phyloP scores from a whole-genome alignment of 75 land plant genomes.

The Pseudotsuga menziesii region DNA sequence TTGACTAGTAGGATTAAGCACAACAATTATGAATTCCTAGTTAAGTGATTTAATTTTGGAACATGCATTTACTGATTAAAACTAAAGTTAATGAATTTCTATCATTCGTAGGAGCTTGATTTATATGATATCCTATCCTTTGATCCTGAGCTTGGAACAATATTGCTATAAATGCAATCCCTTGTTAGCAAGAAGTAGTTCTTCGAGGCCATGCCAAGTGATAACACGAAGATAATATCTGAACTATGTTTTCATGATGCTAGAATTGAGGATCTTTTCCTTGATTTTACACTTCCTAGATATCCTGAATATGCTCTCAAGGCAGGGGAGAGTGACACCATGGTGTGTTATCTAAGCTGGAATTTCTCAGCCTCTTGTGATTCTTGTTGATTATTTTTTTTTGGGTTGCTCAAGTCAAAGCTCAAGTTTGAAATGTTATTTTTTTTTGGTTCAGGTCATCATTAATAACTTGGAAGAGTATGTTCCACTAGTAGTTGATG shows the following conservation, averaged over 20 bases:
- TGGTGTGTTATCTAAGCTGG: too few species aligned
- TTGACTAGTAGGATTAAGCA: too few species aligned
- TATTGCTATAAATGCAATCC: conserved; percentile 56
- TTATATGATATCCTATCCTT: conserved; percentile 55
- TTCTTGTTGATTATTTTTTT: too few species aligned
- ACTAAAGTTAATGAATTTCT: too few species aligned
- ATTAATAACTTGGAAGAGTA: conserved; percentile 45
- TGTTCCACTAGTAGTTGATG: conserved; percentile 65
- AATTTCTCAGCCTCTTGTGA: too few species aligned
- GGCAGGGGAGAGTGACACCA: conserved; percentile 45
- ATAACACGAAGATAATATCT: conserved; percentile 24
- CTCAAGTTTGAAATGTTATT: too few species aligned
- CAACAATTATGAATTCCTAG: too few species aligned
- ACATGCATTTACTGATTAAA: too few species aligned
- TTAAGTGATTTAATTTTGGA: too few species aligned
- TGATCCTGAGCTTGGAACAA: conserved; percentile 65
- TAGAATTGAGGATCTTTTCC: conserved; percentile 77
- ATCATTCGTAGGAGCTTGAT: too few species aligned
- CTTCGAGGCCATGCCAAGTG: conserved; percentile 14
- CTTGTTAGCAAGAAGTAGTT: conserved; percentile 35
- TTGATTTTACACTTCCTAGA: conserved; percentile 94
- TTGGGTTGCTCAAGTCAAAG: too few species aligned
- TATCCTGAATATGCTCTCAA: conserved; percentile 81
- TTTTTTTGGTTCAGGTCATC: too few species aligned
- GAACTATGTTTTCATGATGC: conserved; percentile 65